These are phyloP conservation scores for Penicillium janthinellum DNA, from an alignment of 2,329 filamentous ascomycete species.

Conservation along the genomic window DNA sequence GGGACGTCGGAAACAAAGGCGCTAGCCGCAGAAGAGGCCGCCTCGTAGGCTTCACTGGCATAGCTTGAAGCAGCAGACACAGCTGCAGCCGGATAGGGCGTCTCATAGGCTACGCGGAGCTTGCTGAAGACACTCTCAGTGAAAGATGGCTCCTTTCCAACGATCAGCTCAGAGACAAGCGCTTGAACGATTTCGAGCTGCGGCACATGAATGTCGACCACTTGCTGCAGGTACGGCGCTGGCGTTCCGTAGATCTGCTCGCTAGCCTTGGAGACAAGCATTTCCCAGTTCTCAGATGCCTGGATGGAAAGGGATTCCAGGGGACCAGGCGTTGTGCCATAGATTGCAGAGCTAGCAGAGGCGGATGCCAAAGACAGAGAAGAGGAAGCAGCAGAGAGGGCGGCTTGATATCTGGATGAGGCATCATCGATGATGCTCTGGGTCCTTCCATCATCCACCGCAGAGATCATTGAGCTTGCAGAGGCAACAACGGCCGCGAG, in stretches of 20 bases:
- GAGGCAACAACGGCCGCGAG: slow-evolving; percentile 45
- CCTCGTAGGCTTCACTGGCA: slow-evolving; percentile 50
- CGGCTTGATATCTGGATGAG: slow-evolving; percentile 48
- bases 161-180: slow-evolving; percentile 74
- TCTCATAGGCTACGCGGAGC: slow-evolving; percentile 71
- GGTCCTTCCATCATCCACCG: slow-evolving; percentile 38
- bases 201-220: slow-evolving; percentile 60
- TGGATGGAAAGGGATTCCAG: slow-evolving; percentile 55
- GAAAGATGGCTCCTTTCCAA: slow-evolving; percentile 77
- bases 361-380: slow-evolving; percentile 43
- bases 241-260: slow-evolving; percentile 70
- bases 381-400: slow-evolving; percentile 48
- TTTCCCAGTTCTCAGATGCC: slow-evolving; percentile 65
- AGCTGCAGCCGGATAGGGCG: slow-evolving; percentile 49
- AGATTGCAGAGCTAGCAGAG: slow-evolving; percentile 48
- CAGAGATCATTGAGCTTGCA: slow-evolving; percentile 41
- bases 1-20: slow-evolving; percentile 57
- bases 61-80: slow-evolving; percentile 56
- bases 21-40: slow-evolving; percentile 41
- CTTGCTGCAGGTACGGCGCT: slow-evolving; percentile 63
- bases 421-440: slow-evolving; percentile 47
- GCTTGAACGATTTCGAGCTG: slow-evolving; percentile 72
- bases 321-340: slow-evolving; percentile 47
- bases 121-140: slow-evolving; percentile 77
- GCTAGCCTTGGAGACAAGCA: slow-evolving; percentile 65